Evolutionary conservation across 2,329 filamentous ascomycete genomes (phyloP).

Genomic region (Ophiosphaerella herpotricha): DNA sequence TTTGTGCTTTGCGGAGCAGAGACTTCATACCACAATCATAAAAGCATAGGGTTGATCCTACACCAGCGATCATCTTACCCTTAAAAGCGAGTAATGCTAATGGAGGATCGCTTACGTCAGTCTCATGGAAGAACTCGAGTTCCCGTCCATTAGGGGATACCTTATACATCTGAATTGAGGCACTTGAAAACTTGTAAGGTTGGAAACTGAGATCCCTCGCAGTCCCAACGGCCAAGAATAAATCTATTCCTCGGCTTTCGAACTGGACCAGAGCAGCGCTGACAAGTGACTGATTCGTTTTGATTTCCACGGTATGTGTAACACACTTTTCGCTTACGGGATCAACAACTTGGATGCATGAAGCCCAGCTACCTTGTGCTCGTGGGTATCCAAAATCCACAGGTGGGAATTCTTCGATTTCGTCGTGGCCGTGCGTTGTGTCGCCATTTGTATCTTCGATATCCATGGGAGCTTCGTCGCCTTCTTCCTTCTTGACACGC

Average conservation of each 20-base stretch:
- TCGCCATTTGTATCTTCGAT: conserved; percentile 21
- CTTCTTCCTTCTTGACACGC: conserved; percentile 29
- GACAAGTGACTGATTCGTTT: conserved; percentile 88
- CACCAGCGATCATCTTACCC: conserved; percentile 82
- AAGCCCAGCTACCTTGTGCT: conserved; percentile 87
- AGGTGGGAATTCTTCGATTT: conserved; percentile 66
- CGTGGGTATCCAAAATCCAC: conserved; percentile 89
- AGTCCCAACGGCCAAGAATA: conserved; percentile 91
- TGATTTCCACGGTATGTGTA: conserved; percentile 77
- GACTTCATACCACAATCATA: conserved; percentile 95
- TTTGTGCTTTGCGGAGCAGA: conserved; percentile 87
- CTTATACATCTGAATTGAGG: conserved; percentile 90
- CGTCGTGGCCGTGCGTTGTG: conserved; percentile 17
- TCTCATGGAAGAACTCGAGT: conserved; percentile 95
- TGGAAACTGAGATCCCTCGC: conserved; percentile 85
- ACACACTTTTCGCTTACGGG: conserved; percentile 72
- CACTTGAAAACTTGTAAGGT: conserved; percentile 71
- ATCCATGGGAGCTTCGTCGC: conserved; percentile 39
- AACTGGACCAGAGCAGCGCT: conserved; percentile 86
- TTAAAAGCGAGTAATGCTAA: conserved; percentile 92
- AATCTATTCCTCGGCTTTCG: conserved; percentile 78
- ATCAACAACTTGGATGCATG: conserved; percentile 91
- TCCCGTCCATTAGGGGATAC: conserved; percentile 85
- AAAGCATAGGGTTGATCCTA: conserved; percentile 79
- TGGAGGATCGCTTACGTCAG: conserved; percentile 85